These are phyloP conservation scores for Arabidopsis arenosa DNA, from an alignment of 345 rosid genomes.

Conservation along the genomic window DNA sequence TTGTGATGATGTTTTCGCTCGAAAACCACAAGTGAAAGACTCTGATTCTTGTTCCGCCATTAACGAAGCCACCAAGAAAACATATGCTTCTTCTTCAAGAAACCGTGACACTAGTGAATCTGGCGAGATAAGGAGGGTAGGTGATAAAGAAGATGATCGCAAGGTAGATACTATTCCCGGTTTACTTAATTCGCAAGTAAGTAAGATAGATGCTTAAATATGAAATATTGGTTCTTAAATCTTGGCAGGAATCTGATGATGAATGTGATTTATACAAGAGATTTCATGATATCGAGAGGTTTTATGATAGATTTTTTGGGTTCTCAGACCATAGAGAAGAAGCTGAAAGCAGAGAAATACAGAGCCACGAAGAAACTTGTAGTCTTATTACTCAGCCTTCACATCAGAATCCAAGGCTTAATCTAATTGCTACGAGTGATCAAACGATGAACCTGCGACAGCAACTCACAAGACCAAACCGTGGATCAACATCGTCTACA, in stretches of 20 bases:
- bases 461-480: not conserved
- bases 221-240: not conserved
- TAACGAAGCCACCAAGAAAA: not conserved
- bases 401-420: not conserved
- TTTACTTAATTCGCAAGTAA: not conserved
- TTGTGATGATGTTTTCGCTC: not conserved
- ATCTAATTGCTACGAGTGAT: not conserved
- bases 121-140: not conserved
- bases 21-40: not conserved
- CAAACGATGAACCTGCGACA: not conserved
- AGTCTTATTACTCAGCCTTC: not conserved
- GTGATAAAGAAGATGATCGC: not conserved
- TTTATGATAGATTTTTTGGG: too few species aligned
- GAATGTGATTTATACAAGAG: too few species aligned
- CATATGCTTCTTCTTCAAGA: not conserved
- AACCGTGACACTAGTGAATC: not conserved
- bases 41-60: not conserved
- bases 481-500: not conserved
- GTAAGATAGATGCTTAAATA: constrained; percentile 14
- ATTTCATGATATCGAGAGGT: too few species aligned
- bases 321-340: too few species aligned
- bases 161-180: not conserved
- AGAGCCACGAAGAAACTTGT: not conserved
- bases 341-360: not conserved
- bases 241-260: too few species aligned